Evolutionary conservation across 805 yeast species (phyloP).

Genomic region (Metschnikowia bowlesiae): DNA sequence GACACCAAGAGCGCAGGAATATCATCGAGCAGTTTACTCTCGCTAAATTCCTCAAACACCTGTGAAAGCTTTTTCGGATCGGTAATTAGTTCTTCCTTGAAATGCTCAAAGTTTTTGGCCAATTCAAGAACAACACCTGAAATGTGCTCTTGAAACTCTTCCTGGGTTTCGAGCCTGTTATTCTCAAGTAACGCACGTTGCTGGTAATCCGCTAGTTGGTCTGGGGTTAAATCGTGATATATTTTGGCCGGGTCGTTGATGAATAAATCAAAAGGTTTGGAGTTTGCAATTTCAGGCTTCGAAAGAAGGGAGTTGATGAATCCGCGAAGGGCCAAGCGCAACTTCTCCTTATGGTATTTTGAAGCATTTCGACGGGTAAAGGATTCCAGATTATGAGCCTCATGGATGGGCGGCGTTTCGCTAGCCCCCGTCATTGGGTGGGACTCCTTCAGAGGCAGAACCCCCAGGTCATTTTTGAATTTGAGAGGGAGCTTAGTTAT

Average conservation of each 20-base stretch:
- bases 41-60: conserved; percentile 64
- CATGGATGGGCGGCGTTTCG: background rate
- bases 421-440: background rate
- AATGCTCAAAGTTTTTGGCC: conserved; percentile 53
- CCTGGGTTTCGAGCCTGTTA: conserved; percentile 54
- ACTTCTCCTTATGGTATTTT: conserved; percentile 62
- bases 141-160: conserved; percentile 69
- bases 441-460: background rate
- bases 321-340: conserved; percentile 73
- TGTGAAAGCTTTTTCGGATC: conserved; percentile 51
- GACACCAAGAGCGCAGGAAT: conserved; percentile 64
- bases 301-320: conserved; percentile 54
- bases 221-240: conserved; percentile 33
- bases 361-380: background rate
- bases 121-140: conserved; percentile 51
- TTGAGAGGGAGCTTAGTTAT: conserved; percentile 58
- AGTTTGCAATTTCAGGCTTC: conserved; percentile 52
- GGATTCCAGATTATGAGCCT: background rate
- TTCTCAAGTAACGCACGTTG: conserved; percentile 58
- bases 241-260: conserved; percentile 15
- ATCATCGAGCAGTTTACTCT: conserved; percentile 46
- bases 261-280: conserved; percentile 36
- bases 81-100: conserved; percentile 51
- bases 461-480: conserved; percentile 37
- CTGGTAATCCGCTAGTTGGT: conserved; percentile 52